Conservation (phyloP, 2,329 filamentous ascomycete species). For the Calonectria honghensis region DNA sequence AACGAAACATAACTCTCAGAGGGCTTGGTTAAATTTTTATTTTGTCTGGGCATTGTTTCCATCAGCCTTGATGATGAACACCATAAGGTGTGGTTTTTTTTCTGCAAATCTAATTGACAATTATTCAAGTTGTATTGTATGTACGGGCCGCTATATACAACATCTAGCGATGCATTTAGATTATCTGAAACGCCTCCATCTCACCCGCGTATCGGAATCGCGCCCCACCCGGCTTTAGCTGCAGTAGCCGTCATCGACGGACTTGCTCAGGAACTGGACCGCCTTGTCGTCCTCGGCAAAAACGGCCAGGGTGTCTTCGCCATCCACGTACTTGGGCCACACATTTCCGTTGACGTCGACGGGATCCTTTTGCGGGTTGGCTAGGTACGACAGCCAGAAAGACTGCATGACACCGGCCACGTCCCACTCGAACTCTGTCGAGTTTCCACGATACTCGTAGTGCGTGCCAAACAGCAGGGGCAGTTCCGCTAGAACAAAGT, state of each 20-base stretch:
- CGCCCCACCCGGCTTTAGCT: constrained; percentile 24
- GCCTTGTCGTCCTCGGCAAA: constrained; percentile 46
- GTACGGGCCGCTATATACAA: constrained; percentile 18
- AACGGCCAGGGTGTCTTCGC: constrained; percentile 46
- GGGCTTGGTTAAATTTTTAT: background rate
- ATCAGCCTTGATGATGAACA: background rate
- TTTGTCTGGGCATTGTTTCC: background rate
- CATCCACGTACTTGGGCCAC: constrained; percentile 51
- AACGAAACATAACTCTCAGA: background rate
- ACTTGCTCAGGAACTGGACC: constrained; percentile 38
- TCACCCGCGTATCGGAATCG: background rate
- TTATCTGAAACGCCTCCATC: constrained; percentile 23
- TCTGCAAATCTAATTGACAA: background rate
- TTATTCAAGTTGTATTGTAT: background rate
- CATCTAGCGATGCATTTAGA: constrained; percentile 13
- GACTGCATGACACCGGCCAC: constrained; percentile 53
- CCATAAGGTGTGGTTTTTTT: background rate
- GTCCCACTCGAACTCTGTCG: constrained; percentile 56
- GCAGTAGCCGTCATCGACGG: constrained; percentile 41
- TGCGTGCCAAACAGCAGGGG: constrained; percentile 58
- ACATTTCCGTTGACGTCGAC: constrained; percentile 41
- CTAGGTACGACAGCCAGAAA: constrained; percentile 55
- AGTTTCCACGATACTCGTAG: constrained; percentile 54
- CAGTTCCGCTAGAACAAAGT: constrained; percentile 50
- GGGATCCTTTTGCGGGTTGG: constrained; percentile 46